Evolutionary conservation across 2,329 filamentous ascomycete species (phyloP), one percentile per base, ranked within the genome.

Genomic region (Nigrograna mackinnonii): DNA sequence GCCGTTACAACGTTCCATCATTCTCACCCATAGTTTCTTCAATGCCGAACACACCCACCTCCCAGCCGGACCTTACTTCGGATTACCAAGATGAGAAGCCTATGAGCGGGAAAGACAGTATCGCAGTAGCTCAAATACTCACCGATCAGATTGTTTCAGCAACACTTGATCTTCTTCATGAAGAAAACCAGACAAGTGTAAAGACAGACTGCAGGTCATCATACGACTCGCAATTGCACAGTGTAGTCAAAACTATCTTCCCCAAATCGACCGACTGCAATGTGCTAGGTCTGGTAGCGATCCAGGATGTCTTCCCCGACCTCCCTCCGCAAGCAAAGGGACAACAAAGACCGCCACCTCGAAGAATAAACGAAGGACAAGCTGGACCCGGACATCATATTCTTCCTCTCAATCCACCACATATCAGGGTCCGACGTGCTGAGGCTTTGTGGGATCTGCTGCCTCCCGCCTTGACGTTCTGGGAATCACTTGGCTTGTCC

Each of bases 401-500:
- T 41, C 56, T 60, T 28, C 55, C 50, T n/a, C 80, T 94, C 2
- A 79, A 80, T 2, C 74, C 83, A 1, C 88, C 89, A 2, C 85
- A 88, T 56, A 72, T 94, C 26, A 84, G 89, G 51, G 74, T 95
- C 9, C 84, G 85, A 36, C 79, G 89, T 39, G 80, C 83, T 16
- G 86, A 90, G 28, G 77, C 78, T 2, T 80, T 79, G 35, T 79
- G 91, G 42, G 89, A 90, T 9, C 75, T 95, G 28, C 73, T 92
- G 17, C 87, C 89, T 2, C 81, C 88, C 1, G 86, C 87, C 0
- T 72, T 92, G 16, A 72, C 79, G 1, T 95, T 94, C 58, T 95
- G 89, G 90, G 89, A 94, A 60, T 84, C 85, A 35, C 72, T 95
- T 14, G 87, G 88, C 0, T 75, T 95, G 2, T 82, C 82, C 2